A percentile compares a stretch with the other conserved stretches of the same genome.
Evolutionary conservation across 1,284 basidiomycete species (phyloP).

Genomic region (Paramarasmius palmivorus): DNA sequence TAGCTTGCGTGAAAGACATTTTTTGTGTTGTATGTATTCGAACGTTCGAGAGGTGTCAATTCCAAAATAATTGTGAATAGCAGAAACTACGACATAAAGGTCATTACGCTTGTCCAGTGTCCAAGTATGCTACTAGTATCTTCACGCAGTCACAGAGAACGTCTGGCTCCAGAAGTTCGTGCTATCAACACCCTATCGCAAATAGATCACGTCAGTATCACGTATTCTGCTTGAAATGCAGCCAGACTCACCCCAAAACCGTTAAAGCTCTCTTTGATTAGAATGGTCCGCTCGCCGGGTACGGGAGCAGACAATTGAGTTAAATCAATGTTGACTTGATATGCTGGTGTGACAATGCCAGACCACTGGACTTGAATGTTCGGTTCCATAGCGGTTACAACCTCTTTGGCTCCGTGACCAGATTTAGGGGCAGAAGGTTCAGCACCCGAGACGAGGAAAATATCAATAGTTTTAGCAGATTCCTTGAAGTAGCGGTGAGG

Average conservation of each 20-base stretch:
- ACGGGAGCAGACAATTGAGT: neutral
- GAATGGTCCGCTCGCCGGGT: neutral
- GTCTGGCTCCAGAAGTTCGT: no score
- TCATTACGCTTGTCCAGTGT: no score
- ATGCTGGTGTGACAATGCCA: neutral
- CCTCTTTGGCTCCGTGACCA: neutral
- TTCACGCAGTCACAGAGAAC: no score
- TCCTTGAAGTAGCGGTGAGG: constrained; percentile 1
- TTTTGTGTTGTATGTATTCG: no score
- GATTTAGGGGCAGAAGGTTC: neutral
- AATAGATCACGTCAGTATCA: no score
- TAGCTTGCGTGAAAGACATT: no score
- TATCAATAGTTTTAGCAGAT: neutral
- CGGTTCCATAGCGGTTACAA: neutral
- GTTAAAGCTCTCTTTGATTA: neutral
- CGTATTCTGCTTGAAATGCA: no score
- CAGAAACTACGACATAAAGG: no score
- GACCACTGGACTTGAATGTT: neutral
- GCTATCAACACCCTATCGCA: no score
- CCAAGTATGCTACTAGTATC: no score
- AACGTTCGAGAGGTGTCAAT: no score
- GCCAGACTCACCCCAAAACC: neutral
- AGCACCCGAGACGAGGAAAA: neutral
- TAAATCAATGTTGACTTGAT: neutral
- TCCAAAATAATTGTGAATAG: no score